A percentile compares a stretch with the other conserved stretches of the same genome.
These are phyloP conservation scores for Neofusicoccum kwambonambiense DNA, from an alignment of 2,329 filamentous ascomycete species.

Conservation along the genomic window DNA sequence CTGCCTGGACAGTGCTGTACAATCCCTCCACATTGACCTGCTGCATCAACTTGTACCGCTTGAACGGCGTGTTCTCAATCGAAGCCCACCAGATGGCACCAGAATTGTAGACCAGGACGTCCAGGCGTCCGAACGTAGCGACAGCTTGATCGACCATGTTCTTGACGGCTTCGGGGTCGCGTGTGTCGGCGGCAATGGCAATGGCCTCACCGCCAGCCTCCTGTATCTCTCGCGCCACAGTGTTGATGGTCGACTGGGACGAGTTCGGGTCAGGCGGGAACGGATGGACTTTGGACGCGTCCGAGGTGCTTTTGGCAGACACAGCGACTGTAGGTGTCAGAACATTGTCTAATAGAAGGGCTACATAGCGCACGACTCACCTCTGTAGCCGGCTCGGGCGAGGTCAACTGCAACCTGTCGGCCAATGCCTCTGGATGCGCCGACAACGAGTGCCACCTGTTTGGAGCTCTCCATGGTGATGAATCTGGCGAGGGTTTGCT, in stretches of 20 bases:
- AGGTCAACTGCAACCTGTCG: slow-evolving; percentile 77
- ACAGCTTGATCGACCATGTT: slow-evolving; percentile 60
- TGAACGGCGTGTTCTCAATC: slow-evolving; percentile 69
- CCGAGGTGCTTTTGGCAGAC: slow-evolving; percentile 71
- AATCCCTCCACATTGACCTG: slow-evolving; percentile 62
- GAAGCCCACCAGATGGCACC: slow-evolving; percentile 84
- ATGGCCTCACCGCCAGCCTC: slow-evolving; percentile 63
- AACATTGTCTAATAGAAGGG: neutral
- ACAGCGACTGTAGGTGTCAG: slow-evolving; percentile 62
- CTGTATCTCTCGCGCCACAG: slow-evolving; percentile 72
- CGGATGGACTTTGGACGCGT: slow-evolving; percentile 54
- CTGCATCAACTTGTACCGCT: slow-evolving; percentile 66
- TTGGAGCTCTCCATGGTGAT: slow-evolving; percentile 1
- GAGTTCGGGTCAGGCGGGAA: slow-evolving; percentile 80
- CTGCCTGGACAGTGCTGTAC: slow-evolving; percentile 68
- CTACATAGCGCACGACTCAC: slow-evolving; percentile 47
- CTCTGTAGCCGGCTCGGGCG: slow-evolving; percentile 67
- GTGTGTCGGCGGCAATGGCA: slow-evolving; percentile 69
- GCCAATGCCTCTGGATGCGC: slow-evolving; percentile 77
- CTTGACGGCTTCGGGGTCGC: slow-evolving; percentile 61
- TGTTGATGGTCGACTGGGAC: slow-evolving; percentile 71
- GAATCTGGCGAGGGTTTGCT: too few relatives aligned
- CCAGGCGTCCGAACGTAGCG: slow-evolving; percentile 60
- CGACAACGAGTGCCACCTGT: slow-evolving; percentile 67
- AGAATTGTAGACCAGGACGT: slow-evolving; percentile 78